Evolutionary conservation across 192 early-diverging fungal genomes (phyloP), one percentile per base, ranked within the genome.

Genomic region (Pecoramyces ruminantium): DNA sequence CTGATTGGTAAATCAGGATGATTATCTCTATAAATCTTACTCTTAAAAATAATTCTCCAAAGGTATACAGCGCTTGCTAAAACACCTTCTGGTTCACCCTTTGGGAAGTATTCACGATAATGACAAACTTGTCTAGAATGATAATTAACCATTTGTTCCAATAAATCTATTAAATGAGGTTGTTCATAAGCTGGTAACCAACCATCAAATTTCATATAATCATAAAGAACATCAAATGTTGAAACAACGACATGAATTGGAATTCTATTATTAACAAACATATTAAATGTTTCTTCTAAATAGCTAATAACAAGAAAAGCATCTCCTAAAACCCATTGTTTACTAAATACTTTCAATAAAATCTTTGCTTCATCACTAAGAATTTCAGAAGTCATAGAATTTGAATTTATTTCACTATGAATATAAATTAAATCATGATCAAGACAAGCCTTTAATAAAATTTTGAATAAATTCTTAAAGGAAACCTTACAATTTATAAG

Each of bases 41-140:
- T 82, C 77, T 85, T 84, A 81, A 82, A 85, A 17, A 90, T 89
- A 86, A 89, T 88, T 38, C 89, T 82, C 80, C 87, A 82, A 80
- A 90, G 81, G 34, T 89, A 81, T 34, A 90, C 85, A 27, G 88
- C 86, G 27, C 84, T 86, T 42, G 85, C 87, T 29, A 90, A 83
- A 14, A 85, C 89, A 34, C 84, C 84, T 11, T 79, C 78, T 0
- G 89, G 89, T 30, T 86, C 78, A 82, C 89, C 87, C 82, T 89
- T 89, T 28, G 89, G 88, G 80, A 83, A 90, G 29, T 87, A 86
- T 79, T 90, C 89, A 79, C 85, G 86, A 83, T 90, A 90, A 80
- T 90, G 88, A 40, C 81, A 83, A 17, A 90, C 84, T 79, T 88
- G 86, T 16, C 82, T 87, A 17, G 83, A 82, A 40, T 84, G 89